Base-by-base conservation (phyloP, 768 basidiomycete species). In the Suillus decipiens region DNA sequence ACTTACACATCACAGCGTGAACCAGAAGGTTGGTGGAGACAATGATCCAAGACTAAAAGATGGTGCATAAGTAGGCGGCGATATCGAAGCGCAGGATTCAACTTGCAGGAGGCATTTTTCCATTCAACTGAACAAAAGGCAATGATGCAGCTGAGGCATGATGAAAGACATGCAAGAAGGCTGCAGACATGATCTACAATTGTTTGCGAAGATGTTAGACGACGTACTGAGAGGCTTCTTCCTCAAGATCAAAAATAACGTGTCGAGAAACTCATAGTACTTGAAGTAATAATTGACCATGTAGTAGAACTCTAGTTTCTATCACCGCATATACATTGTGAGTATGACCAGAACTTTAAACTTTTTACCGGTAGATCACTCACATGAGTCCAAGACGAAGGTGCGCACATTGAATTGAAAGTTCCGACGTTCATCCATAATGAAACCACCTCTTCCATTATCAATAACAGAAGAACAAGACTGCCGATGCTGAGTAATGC, bases 221-320 rank as follows among this genome's bases (percentile, higher is more conserved):
- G 14, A 79, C 89, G 63, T 69, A 95, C 95, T 88, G 57, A 99
- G 82, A 11, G 92, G 93, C 78, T 98, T 99, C 86, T 98, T 99
- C 87, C 96, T 99, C 70, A 96, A 79, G 34, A 90, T 91, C 61
- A 99, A 87, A 84, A 98, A 98, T 65, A 97, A 84, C 24, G 96
- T 98, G 81, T 98, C 96, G 65, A 95, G 73, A 63, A 97, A 84
- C 78, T 99, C 96, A 67, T 96, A 80, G 78, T 96, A 98, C 76
- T 97, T 96, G 85, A 96, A 91, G 78, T 89, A 94, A 80, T 97
- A 99, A 81, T 99, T 99, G 80, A 97, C 79, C 80, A 96, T 95
- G 81, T 98, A 92, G 81, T 92, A 97, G 71, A 94, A 89, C 78
- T 96, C 90, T 78, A 97, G 78, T 71, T 86, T 86, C 94, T 96